Conservation (phyloP, 2,329 filamentous ascomycete genomes). For the Colletotrichum musicola region DNA sequence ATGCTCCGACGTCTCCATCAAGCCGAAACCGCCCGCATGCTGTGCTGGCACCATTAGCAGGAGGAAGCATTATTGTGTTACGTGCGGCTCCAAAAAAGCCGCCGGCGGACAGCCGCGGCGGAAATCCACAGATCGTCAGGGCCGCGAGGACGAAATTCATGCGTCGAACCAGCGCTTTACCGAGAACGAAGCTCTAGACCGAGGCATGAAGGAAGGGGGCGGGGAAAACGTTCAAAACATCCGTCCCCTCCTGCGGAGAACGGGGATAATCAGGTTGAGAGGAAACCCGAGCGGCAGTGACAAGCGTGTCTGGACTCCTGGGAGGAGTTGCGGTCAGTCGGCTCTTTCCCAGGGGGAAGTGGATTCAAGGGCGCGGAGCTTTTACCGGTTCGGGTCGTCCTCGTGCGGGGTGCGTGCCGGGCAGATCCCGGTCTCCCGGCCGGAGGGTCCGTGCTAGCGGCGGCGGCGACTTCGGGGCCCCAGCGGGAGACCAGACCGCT, state of each 20-base stretch:
- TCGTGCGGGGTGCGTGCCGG: slow-evolving; percentile 24
- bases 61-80: too few relatives aligned
- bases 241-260: neutral
- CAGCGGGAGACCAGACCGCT: neutral
- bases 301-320: neutral
- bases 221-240: neutral
- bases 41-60: slow-evolving; percentile 1
- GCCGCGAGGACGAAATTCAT: neutral
- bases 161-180: neutral
- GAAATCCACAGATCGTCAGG: slow-evolving; percentile 20
- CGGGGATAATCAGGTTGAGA: neutral
- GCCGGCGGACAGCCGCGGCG: neutral
- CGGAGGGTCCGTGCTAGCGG: slow-evolving; percentile 3
- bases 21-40: neutral
- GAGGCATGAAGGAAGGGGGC: slow-evolving; percentile 12
- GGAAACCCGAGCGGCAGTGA: neutral
- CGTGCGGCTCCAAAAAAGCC: too few relatives aligned
- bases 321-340: slow-evolving; percentile 1
- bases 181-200: neutral
- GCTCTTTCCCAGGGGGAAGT: neutral
- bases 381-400: slow-evolving; percentile 29
- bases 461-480: neutral
- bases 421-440: slow-evolving; percentile 21
- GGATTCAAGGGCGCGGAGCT: slow-evolving; percentile 11
- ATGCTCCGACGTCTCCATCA: neutral